Evolutionary conservation across 108 stramenopile genomes (phyloP).

Genomic region (Cyclotella kingstonii): DNA sequence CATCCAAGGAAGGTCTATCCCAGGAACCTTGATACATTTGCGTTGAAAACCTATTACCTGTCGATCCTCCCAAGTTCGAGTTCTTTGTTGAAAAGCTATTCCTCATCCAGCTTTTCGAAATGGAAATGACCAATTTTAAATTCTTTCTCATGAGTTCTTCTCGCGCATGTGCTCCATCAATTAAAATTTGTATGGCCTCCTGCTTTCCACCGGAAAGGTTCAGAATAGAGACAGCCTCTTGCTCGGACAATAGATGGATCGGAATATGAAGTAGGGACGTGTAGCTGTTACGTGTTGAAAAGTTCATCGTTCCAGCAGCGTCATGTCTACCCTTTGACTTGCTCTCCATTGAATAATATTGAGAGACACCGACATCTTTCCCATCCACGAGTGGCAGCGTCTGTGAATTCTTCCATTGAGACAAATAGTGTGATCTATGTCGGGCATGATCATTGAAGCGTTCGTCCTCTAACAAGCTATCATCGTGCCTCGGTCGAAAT

Average conservation of each 20-base stretch:
- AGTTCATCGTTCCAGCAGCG: background rate
- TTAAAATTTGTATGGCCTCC: constrained; percentile 46
- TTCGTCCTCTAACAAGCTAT: constrained; percentile 28
- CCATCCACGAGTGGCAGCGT: too few species aligned
- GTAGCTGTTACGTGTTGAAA: constrained; percentile 16
- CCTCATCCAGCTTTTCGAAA: constrained; percentile 58
- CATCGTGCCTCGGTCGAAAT: constrained; percentile 11
- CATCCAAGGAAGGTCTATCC: constrained; percentile 68
- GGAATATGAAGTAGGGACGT: constrained; percentile 24
- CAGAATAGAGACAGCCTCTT: constrained; percentile 44
- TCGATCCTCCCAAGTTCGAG: constrained; percentile 23
- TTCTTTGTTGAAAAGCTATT: constrained; percentile 32
- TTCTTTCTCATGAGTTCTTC: constrained; percentile 63
- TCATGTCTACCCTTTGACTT: constrained; percentile 15
- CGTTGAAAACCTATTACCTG: background rate
- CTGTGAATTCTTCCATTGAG: constrained; percentile 24
- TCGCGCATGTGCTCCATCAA: constrained; percentile 63
- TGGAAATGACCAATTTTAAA: constrained; percentile 64
- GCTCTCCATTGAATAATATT: too few species aligned
- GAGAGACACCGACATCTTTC: background rate
- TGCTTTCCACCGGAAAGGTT: constrained; percentile 51
- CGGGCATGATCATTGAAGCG: constrained; percentile 31
- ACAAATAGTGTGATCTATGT: constrained; percentile 30
- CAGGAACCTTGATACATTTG: constrained; percentile 51
- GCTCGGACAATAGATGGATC: constrained; percentile 42